Percentiles rank a stretch among this genome's conserved stretches.
Conservation (phyloP, 345 rosid genomes). For the Eucalyptus erythrocorys region DNA sequence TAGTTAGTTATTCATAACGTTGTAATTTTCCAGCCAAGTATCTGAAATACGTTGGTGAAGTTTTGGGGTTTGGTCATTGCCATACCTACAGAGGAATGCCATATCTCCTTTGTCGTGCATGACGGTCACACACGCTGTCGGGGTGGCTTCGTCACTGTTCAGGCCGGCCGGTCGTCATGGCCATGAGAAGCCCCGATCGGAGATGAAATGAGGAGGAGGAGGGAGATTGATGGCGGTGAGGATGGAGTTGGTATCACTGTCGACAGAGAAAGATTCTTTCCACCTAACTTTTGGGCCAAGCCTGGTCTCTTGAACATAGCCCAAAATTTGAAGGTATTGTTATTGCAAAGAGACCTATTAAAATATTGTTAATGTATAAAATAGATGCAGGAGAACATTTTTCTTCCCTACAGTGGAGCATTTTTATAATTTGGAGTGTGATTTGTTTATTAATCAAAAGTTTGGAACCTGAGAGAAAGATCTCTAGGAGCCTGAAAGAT, state of each 20-base stretch:
- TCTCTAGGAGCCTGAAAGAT: accelerated
- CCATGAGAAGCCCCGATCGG: no score
- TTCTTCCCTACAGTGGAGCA: background rate
- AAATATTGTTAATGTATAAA: background rate
- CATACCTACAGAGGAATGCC: background rate
- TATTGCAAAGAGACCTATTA: background rate
- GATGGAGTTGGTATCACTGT: no score
- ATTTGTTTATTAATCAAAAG: background rate
- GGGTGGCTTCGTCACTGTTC: no score
- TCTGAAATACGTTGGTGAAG: background rate
- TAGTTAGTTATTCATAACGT: no score
- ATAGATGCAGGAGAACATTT: background rate
- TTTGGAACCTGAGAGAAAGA: background rate
- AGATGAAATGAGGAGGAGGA: no score
- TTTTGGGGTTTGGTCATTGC: background rate
- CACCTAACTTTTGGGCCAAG: background rate
- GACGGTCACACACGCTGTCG: background rate
- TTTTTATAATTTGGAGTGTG: background rate
- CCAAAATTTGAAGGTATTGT: background rate
- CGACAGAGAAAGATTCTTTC: background rate
- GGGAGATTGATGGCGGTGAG: no score
- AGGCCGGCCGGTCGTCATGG: no score
- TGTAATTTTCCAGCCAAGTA: no score
- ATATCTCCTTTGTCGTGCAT: background rate
- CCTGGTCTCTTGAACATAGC: background rate